These are phyloP conservation scores for Geotrichum aggregatum DNA, from an alignment of 1,139 yeast genomes.

Conservation along the genomic window DNA sequence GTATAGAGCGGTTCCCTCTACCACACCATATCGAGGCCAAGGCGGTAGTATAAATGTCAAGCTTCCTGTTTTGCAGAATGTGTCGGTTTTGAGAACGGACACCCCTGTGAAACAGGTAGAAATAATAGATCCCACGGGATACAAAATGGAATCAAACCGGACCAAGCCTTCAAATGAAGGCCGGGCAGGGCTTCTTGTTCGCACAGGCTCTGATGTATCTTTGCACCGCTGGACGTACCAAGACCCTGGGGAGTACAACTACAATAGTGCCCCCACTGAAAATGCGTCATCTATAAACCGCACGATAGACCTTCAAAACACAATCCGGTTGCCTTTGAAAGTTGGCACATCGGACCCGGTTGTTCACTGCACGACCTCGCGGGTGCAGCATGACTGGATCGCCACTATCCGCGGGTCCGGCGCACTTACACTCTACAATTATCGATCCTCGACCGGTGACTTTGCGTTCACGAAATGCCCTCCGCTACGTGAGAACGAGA, in stretches of 20 bases:
- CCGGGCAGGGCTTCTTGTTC: constrained; percentile 11
- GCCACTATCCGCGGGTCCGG: constrained; percentile 17
- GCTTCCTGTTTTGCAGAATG: constrained; percentile 10
- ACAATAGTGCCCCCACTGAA: too few species aligned
- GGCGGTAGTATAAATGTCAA: not conserved
- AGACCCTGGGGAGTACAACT: too few species aligned
- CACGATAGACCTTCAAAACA: constrained; percentile 4
- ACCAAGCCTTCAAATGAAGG: too few species aligned
- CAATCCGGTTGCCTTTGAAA: constrained; percentile 12
- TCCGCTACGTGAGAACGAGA: constrained; percentile 11
- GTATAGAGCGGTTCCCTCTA: not conserved
- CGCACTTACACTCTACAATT: constrained; percentile 9
- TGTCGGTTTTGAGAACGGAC: constrained; percentile 14
- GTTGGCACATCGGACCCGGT: constrained; percentile 8
- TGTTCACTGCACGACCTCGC: constrained; percentile 14
- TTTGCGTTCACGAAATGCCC: constrained; percentile 14
- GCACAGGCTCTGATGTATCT: constrained; percentile 14
- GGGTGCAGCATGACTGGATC: constrained; percentile 4
- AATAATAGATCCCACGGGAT: constrained; percentile 8
- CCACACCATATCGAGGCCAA: too few species aligned
- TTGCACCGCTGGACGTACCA: constrained; percentile 15
- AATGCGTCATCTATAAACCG: too few species aligned
- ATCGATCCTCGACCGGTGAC: not conserved
- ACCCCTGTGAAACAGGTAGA: constrained; percentile 16
- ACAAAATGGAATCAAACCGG: too few species aligned